phyloP scores from a whole-genome alignment of 768 basidiomycete species.

The Ephemerocybe angulata region DNA sequence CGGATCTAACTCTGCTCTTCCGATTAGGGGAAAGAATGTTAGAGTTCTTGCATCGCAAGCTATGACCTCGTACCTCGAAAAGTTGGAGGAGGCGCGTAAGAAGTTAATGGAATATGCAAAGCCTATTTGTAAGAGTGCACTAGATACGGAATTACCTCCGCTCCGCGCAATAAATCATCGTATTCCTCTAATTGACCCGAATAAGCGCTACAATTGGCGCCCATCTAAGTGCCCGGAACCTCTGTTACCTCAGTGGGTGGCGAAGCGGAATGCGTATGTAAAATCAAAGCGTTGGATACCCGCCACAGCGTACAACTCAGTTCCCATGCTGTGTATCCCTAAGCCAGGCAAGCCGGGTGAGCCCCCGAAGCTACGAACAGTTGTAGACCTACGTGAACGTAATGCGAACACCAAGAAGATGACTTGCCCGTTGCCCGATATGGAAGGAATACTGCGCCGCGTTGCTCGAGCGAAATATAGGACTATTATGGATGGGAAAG shows the following conservation, averaged over 20 bases:
- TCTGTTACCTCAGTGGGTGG: slow-evolving; percentile 21
- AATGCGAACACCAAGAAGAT: too few relatives aligned
- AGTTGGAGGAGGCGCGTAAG: slow-evolving; percentile 10
- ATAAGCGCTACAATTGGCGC: slow-evolving; percentile 27
- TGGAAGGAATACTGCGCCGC: too few relatives aligned
- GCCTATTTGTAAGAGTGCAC: slow-evolving; percentile 21
- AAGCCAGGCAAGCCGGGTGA: slow-evolving; percentile 26
- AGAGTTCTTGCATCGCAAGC: slow-evolving; percentile 9
- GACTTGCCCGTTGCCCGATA: too few relatives aligned
- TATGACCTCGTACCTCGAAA: slow-evolving; percentile 7
- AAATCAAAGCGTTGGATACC: slow-evolving; percentile 27
- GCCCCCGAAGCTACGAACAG: slow-evolving; percentile 10
- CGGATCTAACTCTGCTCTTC: slow-evolving; percentile 17
- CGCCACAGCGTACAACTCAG: slow-evolving; percentile 26
- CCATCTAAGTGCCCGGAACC: slow-evolving; percentile 33
- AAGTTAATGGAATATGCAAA: slow-evolving; percentile 20
- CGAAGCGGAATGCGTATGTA: slow-evolving; percentile 27
- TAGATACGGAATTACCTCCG: slow-evolving; percentile 33
- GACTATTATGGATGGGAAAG: too few relatives aligned
- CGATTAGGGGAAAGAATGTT: slow-evolving; percentile 14
- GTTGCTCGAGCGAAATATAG: too few relatives aligned
- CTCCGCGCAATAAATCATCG: slow-evolving; percentile 37
- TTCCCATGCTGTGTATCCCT: slow-evolving; percentile 32
- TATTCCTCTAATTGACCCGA: slow-evolving; percentile 35
- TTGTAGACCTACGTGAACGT: too few relatives aligned